Percentiles rank a stretch among this genome's conserved stretches.
These are phyloP conservation scores for Aureobasidium subglaciale DNA, from an alignment of 2,329 filamentous ascomycete species.

Conservation along the genomic window DNA sequence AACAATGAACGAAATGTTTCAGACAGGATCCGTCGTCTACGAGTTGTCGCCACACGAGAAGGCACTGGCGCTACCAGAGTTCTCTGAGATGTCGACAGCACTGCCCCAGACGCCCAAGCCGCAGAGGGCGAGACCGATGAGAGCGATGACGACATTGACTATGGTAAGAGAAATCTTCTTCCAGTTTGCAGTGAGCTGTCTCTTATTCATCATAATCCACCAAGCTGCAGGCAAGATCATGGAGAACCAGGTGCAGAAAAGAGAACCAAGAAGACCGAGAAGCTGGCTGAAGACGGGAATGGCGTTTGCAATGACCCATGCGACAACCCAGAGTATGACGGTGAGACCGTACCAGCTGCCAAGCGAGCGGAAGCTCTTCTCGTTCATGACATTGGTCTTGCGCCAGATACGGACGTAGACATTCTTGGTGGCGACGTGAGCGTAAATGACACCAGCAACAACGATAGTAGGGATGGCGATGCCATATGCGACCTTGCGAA, in stretches of 20 bases:
- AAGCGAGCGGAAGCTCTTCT: constrained; percentile 34
- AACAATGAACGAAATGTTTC: no score
- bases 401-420: constrained; percentile 57
- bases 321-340: constrained; percentile 49
- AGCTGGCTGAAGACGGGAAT: constrained; percentile 64
- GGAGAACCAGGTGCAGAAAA: constrained; percentile 63
- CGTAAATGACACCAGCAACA: constrained; percentile 64
- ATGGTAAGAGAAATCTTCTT: constrained; percentile 36
- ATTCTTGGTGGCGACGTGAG: constrained; percentile 59
- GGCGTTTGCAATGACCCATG: constrained; percentile 61
- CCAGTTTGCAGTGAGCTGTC: constrained; percentile 34
- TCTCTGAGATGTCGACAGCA: constrained; percentile 4
- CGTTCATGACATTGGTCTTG: constrained; percentile 32
- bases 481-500: constrained; percentile 62
- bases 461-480: constrained; percentile 64
- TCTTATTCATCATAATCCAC: constrained; percentile 28
- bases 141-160: constrained; percentile 36
- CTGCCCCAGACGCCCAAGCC: constrained; percentile 3
- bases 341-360: constrained; percentile 55
- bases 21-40: neutral
- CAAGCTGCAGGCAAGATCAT: constrained; percentile 17
- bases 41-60: constrained; percentile 11
- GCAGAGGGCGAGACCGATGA: constrained; percentile 15
- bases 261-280: constrained; percentile 52
- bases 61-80: neutral